These are phyloP conservation scores for Begonia fuchsioides DNA, from an alignment of 306 rosid genomes.

Conservation along the genomic window DNA sequence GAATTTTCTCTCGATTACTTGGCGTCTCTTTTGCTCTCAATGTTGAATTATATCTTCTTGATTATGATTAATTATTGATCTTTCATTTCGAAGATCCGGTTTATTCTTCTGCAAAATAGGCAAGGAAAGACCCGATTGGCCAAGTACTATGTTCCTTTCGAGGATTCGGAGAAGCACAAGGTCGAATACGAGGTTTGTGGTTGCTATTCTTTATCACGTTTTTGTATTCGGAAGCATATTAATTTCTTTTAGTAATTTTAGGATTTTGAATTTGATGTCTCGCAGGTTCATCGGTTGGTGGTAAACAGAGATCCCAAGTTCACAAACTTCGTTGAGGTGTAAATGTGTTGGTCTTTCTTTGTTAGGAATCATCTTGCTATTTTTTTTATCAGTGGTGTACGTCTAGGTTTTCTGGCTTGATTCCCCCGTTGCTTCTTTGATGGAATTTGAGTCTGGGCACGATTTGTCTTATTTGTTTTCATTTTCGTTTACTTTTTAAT, in stretches of 20 bases:
- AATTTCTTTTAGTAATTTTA: not conserved
- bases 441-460: too few species aligned
- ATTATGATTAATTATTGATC: not conserved
- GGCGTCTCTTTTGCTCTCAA: not conserved
- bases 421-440: not conserved
- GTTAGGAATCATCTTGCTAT: too few species aligned
- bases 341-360: not conserved
- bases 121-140: constrained; percentile 91
- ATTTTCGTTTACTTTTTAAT: too few species aligned
- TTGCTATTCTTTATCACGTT: not conserved
- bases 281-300: constrained; percentile 90
- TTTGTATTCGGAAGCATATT: not conserved
- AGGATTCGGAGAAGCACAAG: constrained; percentile 94
- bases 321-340: constrained; percentile 92
- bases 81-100: constrained; percentile 65
- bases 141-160: constrained; percentile 91
- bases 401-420: too few species aligned
- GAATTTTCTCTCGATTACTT: not conserved
- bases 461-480: too few species aligned
- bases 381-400: too few species aligned
- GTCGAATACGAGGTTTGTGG: constrained; percentile 84
- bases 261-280: constrained; percentile 6
- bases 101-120: constrained; percentile 83
- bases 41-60: not conserved
- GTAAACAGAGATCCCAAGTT: constrained; percentile 95